Conservation (phyloP, 2,329 filamentous ascomycete species). For the Trichoderma gracile region DNA sequence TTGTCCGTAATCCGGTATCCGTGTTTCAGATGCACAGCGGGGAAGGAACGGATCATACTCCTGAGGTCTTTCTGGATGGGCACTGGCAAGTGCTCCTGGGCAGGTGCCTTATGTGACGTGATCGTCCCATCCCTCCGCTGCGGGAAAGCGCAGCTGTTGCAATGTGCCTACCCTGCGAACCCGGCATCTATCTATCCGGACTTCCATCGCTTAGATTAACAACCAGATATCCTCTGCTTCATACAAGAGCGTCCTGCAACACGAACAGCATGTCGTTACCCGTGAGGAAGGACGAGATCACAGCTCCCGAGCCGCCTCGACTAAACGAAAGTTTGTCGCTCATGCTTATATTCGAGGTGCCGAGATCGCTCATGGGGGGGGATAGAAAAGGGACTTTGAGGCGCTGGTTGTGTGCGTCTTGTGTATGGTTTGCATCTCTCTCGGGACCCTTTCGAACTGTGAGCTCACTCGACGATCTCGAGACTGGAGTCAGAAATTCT, state of each 20-base stretch:
- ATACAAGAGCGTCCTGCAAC: too few species aligned
- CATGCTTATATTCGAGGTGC: not conserved
- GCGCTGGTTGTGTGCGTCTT: not conserved
- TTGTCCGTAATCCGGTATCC: not conserved
- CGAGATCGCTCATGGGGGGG: not conserved
- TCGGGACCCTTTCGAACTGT: not conserved
- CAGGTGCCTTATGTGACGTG: too few species aligned
- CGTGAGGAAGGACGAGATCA: constrained; percentile 10
- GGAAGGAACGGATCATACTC: constrained; percentile 12
- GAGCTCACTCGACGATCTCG: not conserved
- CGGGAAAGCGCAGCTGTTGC: constrained; percentile 3
- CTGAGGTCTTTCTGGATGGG: not conserved
- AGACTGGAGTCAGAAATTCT: not conserved
- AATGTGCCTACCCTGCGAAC: not conserved
- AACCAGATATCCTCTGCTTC: not conserved
- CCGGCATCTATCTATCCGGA: not conserved
- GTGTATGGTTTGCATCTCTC: not conserved
- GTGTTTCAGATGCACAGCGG: not conserved
- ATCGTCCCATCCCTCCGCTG: not conserved
- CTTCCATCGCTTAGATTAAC: not conserved
- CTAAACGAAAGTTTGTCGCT: not conserved
- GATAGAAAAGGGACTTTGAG: not conserved
- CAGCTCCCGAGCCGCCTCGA: not conserved
- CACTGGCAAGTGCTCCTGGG: not conserved
- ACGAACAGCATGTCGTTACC: not conserved